These are phyloP conservation scores for Cardiospermum halicacabum DNA, from an alignment of 345 rosid genomes.

Conservation along the genomic window DNA sequence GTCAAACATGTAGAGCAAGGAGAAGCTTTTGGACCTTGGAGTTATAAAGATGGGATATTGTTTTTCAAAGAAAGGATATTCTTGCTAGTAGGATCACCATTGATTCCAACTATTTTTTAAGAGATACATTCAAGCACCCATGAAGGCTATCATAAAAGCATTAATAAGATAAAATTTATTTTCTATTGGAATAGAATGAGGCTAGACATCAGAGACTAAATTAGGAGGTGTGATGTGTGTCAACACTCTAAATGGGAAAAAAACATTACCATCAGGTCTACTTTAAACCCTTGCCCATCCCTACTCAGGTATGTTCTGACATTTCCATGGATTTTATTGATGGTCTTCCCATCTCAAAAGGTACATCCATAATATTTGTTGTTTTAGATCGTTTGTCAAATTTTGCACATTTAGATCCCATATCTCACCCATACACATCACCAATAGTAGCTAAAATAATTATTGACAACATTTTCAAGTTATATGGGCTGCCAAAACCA, in stretches of 20 bases:
- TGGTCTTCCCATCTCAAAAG: neutral
- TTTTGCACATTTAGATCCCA: neutral
- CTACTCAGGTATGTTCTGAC: too few species aligned
- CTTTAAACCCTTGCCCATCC: too few species aligned
- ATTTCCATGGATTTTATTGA: too few species aligned
- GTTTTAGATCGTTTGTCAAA: neutral
- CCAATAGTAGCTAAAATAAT: neutral
- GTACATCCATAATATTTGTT: neutral
- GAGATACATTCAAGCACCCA: neutral
- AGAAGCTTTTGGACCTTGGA: neutral
- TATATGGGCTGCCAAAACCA: neutral
- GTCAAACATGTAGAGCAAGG: neutral
- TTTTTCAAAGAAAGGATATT: neutral
- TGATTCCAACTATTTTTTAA: neutral
- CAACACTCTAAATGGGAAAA: neutral
- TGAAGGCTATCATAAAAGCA: constrained; percentile 1
- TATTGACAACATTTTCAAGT: neutral
- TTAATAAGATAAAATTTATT: neutral
- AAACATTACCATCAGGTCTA: neutral
- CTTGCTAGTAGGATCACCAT: neutral
- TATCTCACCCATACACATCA: neutral
- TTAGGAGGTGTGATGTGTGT: neutral
- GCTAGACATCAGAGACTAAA: neutral
- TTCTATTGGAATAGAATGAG: constrained; percentile 3
- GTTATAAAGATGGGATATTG: neutral